These are phyloP conservation scores for Ophiostoma sp. DNA, from an alignment of 2,329 filamentous ascomycete genomes.

Conservation along the genomic window DNA sequence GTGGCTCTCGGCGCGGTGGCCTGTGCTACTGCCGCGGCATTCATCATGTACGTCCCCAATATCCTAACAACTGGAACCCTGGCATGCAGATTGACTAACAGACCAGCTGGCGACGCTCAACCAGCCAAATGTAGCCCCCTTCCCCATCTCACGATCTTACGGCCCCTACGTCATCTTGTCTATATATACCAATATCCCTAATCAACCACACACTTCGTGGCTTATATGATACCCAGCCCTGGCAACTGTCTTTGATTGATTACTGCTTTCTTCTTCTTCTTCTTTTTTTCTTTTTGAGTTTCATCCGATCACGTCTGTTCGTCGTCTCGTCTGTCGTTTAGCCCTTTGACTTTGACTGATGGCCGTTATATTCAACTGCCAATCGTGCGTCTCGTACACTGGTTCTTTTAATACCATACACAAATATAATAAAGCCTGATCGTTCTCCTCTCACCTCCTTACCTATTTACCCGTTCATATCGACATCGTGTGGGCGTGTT, in stretches of 20 bases:
- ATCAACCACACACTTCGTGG: neutral
- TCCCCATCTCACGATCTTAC: neutral
- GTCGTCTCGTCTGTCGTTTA: neutral
- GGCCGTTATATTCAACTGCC: neutral
- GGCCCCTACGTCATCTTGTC: neutral
- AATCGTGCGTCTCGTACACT: neutral
- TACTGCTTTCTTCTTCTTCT: neutral
- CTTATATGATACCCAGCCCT: conserved; percentile 2
- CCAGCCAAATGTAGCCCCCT: conserved; percentile 10
- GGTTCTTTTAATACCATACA: neutral
- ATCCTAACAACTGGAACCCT: neutral
- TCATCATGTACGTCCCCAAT: conserved; percentile 61
- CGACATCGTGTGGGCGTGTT: neutral
- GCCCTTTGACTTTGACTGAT: neutral
- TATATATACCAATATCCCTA: neutral
- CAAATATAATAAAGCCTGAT: neutral
- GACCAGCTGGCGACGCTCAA: conserved; percentile 14
- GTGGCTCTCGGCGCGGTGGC: conserved; percentile 72
- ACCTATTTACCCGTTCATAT: neutral
- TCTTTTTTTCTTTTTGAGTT: neutral
- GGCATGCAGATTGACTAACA: neutral
- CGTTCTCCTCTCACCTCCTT: neutral
- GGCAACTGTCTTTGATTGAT: neutral
- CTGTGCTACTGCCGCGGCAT: conserved; percentile 57
- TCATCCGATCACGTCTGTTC: neutral